A percentile compares a stretch with the other conserved stretches of the same genome.
These are phyloP conservation scores for Hamamelis virginiana DNA, from an alignment of 164 flowering plant genomes.

Conservation along the genomic window DNA sequence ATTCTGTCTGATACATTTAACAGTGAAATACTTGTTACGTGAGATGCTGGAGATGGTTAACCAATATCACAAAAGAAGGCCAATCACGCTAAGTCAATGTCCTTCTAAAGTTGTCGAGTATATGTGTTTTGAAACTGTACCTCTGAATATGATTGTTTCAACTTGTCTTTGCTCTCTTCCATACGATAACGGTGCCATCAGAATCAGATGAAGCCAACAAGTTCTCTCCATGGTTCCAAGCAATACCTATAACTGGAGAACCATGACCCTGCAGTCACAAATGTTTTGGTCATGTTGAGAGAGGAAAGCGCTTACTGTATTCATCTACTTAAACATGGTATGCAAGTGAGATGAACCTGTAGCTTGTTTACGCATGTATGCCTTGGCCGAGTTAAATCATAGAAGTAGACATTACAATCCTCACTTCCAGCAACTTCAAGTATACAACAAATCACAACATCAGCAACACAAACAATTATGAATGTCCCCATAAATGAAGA, in stretches of 20 bases:
- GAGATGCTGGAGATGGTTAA: not conserved
- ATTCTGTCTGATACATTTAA: not conserved
- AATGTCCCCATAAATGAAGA: too few relatives aligned
- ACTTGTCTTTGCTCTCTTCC: constrained; percentile 85
- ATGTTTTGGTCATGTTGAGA: not conserved
- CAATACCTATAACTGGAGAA: constrained; percentile 68
- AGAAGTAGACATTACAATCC: constrained; percentile 95
- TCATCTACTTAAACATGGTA: not conserved
- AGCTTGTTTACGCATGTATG: constrained; percentile 95
- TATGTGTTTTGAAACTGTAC: not conserved
- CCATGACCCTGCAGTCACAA: constrained; percentile 79
- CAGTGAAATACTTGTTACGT: not conserved
- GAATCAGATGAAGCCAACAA: constrained; percentile 95
- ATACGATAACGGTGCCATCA: constrained; percentile 89
- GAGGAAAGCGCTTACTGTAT: not conserved
- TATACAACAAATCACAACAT: constrained; percentile 12
- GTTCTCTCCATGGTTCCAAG: constrained; percentile 98
- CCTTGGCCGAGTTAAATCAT: constrained; percentile 89
- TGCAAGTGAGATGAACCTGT: constrained; percentile 50
- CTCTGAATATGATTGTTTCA: constrained; percentile 1
- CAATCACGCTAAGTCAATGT: not conserved
- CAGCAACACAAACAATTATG: not conserved
- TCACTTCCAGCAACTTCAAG: constrained; percentile 89
- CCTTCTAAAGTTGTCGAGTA: not conserved
- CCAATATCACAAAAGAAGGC: not conserved